A percentile compares a stretch with the other conserved stretches of the same genome.
Evolutionary conservation across 345 rosid genomes (phyloP).

Genomic region (Boechera divaricarpa): DNA sequence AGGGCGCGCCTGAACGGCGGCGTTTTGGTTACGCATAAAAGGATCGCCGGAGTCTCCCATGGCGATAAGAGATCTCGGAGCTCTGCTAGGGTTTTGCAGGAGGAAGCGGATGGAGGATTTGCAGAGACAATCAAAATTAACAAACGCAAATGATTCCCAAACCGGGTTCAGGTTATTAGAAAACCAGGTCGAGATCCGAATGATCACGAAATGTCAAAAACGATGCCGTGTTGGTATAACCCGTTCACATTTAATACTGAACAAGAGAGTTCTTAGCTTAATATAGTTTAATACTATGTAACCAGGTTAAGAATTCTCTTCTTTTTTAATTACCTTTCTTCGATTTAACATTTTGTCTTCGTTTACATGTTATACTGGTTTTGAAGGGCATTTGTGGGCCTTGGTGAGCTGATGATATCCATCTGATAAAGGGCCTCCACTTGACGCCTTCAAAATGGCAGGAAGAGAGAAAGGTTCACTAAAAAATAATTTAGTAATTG

Average conservation of each 20-base stretch:
- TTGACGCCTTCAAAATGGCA: too few species aligned
- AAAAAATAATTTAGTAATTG: too few species aligned
- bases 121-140: not conserved
- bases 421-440: too few species aligned
- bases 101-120: not conserved
- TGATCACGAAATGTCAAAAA: not conserved
- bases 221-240: not conserved
- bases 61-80: conserved; percentile 40
- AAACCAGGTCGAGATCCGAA: not conserved
- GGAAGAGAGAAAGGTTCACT: too few species aligned
- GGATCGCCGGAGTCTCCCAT: conserved; percentile 85
- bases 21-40: conserved; percentile 85
- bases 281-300: too few species aligned
- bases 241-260: not conserved
- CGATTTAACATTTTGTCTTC: too few species aligned
- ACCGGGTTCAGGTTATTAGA: conserved; percentile 16
- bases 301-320: too few species aligned
- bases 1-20: conserved; percentile 81
- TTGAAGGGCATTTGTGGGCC: too few species aligned
- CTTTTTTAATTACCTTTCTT: too few species aligned
- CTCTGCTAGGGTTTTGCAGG: conserved; percentile 43
- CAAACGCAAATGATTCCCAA: not conserved
- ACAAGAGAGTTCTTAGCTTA: not conserved
- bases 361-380: too few species aligned
- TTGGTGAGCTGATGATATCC: too few species aligned